Evolutionary conservation across 495 filamentous ascomycete genomes (phyloP).

Genomic region (Aspergillus avenaceus): DNA sequence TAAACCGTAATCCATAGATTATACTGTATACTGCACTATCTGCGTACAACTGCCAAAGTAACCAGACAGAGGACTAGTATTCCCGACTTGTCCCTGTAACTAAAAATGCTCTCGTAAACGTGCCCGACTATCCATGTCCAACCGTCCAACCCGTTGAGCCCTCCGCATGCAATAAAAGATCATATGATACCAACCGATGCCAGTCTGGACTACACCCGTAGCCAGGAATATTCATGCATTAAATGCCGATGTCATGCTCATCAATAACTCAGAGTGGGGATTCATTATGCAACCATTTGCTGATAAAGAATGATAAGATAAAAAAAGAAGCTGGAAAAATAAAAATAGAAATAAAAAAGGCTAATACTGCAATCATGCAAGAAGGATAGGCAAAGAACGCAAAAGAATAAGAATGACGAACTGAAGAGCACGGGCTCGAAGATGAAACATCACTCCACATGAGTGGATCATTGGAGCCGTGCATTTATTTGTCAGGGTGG

Average conservation of each 20-base stretch:
- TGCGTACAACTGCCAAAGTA: not conserved
- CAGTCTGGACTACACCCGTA: not conserved
- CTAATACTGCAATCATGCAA: not conserved
- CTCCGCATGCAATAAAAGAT: not conserved
- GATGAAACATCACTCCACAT: not conserved
- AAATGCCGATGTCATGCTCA: not conserved
- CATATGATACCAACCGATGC: not conserved
- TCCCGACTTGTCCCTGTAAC: not conserved
- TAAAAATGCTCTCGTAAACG: too few species aligned
- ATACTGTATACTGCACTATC: not conserved
- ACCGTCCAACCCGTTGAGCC: not conserved
- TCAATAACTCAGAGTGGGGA: not conserved
- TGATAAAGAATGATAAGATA: not conserved
- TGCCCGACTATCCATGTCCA: not conserved
- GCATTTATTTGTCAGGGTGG: slow-evolving; percentile 29
- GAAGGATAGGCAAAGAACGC: not conserved
- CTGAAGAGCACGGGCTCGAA: not conserved
- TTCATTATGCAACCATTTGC: slow-evolving; percentile 1
- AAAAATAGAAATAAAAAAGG: slow-evolving; percentile 4
- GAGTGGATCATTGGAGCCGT: not conserved
- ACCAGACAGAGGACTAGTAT: not conserved
- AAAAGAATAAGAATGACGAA: slow-evolving; percentile 10
- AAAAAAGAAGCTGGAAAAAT: not conserved
- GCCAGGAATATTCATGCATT: not conserved
- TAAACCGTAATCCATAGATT: not conserved